Evolutionary conservation across 2,329 filamentous ascomycete species (phyloP), one percentile per base, ranked within the genome.

Genomic region (Paecilomyces sp.): DNA sequence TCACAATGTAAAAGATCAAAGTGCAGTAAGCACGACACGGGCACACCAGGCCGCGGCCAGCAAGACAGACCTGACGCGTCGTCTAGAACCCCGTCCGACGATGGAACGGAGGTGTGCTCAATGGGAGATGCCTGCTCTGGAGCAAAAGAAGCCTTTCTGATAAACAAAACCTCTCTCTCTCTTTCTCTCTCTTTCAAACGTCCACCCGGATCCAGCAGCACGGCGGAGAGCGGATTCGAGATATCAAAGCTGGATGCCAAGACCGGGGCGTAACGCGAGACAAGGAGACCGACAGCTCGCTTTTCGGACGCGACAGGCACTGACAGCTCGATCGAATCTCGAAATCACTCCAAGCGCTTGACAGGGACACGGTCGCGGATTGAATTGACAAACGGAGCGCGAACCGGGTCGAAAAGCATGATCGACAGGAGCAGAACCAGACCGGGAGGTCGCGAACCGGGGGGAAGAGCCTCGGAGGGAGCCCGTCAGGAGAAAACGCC

Each of bases 381-480:
- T 54, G 55, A 65, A 68, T 66, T 66, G 66, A 65, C 60, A 57
- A 59, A 57, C 60, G 63, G 57, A 58, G 55, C 58, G 59, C 56
- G 59, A 53, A 55, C 62, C 61, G 62, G 57, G 61, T 54, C 58
- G 61, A 62, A 55, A 58, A 62, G 59, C 69, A 70, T 65, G 61
- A 62, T 67, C 68, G 68, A 65, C 64, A 63, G 60, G 60, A 60
- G 25, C 61, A 60, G 31, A 53, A 54, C 55, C 54, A 57, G 31
- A 33, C 51, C n/a, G 54, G 54, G 58, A 47, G 58, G 22, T 30
- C 36, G 24, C 56, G 31, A 41, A 50, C 24, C 36, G 50, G 30
- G 55, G 47, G 58, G 53, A 58, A 54, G 56, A 63, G 41, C 41
- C 36, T 55, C 56, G 53, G 55, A 57, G 54, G 54, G 54, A 31